Evolutionary conservation across 2,329 filamentous ascomycete species (phyloP).

Genomic region (Arthrobotrys megalospora): DNA sequence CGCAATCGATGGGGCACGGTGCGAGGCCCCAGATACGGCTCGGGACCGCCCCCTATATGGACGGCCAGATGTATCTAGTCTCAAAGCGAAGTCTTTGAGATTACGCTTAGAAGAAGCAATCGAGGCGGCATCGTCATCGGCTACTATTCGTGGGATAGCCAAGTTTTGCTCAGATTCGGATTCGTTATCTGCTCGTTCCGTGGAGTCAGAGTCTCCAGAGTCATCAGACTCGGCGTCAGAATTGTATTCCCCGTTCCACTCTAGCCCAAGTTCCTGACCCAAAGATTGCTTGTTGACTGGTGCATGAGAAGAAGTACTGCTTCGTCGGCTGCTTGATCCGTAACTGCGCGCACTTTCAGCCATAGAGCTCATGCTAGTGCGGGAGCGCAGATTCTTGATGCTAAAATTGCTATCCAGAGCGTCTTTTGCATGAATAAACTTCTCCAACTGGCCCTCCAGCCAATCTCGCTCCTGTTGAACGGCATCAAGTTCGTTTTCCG

Average conservation of each 20-base stretch:
- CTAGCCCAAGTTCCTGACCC: slow-evolving; percentile 51
- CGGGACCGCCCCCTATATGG: slow-evolving; percentile 42
- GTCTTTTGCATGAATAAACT: slow-evolving; percentile 59
- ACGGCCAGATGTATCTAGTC: slow-evolving; percentile 55
- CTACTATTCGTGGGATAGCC: slow-evolving; percentile 37
- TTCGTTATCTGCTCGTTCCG: slow-evolving; percentile 56
- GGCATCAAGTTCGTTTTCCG: slow-evolving; percentile 57
- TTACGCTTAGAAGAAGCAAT: slow-evolving; percentile 40
- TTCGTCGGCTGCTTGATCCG: slow-evolving; percentile 50
- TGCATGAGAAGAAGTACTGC: slow-evolving; percentile 54
- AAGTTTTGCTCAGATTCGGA: slow-evolving; percentile 41
- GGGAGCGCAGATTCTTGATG: slow-evolving; percentile 55
- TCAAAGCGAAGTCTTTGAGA: slow-evolving; percentile 50
- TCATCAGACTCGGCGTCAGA: slow-evolving; percentile 53
- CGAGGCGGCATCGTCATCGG: slow-evolving; percentile 45
- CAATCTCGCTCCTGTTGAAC: slow-evolving; percentile 58
- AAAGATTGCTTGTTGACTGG: slow-evolving; percentile 51
- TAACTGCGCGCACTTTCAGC: slow-evolving; percentile 51
- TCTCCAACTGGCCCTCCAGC: slow-evolving; percentile 56
- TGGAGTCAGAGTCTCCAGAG: slow-evolving; percentile 54
- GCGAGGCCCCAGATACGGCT: slow-evolving; percentile 44
- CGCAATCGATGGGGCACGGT: slow-evolving; percentile 52
- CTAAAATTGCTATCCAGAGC: slow-evolving; percentile 59
- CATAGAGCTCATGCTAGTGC: slow-evolving; percentile 55
- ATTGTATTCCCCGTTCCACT: slow-evolving; percentile 58